These are phyloP conservation scores for Fraxinus xanthoxyloides DNA, from an alignment of 305 asterid genomes.

Conservation along the genomic window DNA sequence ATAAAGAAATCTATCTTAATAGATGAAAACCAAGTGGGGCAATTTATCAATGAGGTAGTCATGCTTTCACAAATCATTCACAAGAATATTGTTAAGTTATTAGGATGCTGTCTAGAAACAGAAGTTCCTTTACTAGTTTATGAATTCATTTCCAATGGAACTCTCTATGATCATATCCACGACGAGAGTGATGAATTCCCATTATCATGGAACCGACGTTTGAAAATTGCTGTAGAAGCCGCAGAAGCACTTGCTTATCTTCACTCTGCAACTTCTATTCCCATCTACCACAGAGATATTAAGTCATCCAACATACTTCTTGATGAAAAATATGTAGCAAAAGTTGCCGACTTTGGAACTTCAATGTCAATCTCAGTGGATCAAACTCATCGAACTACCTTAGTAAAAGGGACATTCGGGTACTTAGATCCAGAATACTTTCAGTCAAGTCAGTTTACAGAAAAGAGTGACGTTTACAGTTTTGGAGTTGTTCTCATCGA, in stretches of 20 bases:
- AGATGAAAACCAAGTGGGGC: not conserved
- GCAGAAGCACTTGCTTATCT: not conserved
- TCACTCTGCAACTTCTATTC: not conserved
- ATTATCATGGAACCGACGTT: not conserved
- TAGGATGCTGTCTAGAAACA: not conserved
- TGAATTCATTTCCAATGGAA: not conserved
- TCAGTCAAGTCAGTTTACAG: not conserved
- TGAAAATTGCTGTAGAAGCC: not conserved
- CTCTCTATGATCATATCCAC: not conserved
- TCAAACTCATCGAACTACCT: not conserved
- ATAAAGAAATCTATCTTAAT: not conserved
- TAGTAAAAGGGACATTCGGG: not conserved
- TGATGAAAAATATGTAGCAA: not conserved
- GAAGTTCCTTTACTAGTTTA: not conserved
- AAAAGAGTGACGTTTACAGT: not conserved
- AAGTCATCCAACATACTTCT: not conserved
- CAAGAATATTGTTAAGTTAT: not conserved
- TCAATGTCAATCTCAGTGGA: not conserved
- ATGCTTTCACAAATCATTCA: not conserved
- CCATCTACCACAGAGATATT: not conserved
- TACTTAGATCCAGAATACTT: not conserved
- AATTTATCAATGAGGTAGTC: not conserved
- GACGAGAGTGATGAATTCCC: not conserved
- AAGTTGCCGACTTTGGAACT: not conserved
- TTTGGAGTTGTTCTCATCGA: not conserved